Percentiles rank a stretch among this genome's conserved stretches.
phyloP scores from a whole-genome alignment of 2,329 filamentous ascomycete genomes.

The Malbranchea zuffiana region DNA sequence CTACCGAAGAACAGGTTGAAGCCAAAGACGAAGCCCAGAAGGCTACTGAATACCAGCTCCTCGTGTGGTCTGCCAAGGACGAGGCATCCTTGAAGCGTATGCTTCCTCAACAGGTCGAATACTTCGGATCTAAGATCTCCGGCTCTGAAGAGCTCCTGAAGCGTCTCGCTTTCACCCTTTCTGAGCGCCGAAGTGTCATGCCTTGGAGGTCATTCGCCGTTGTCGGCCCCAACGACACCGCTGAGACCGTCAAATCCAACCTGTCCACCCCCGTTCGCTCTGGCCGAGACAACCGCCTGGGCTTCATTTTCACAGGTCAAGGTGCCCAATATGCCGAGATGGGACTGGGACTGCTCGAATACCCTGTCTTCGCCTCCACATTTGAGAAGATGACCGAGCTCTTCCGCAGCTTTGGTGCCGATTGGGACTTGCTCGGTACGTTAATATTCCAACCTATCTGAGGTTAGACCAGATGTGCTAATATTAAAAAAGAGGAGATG shows the following conservation, averaged over 20 bases:
- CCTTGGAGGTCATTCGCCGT: slow-evolving; percentile 8
- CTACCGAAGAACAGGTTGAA: no score
- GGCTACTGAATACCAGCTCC: no score
- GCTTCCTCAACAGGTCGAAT: background rate
- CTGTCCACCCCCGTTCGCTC: background rate
- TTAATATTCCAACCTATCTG: background rate
- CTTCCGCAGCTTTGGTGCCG: slow-evolving; percentile 8
- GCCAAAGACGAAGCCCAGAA: no score
- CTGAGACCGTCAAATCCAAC: background rate
- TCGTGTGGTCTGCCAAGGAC: background rate
- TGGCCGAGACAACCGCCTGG: background rate
- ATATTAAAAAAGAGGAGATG: slow-evolving; percentile 2
- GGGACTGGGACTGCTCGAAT: slow-evolving; percentile 14
- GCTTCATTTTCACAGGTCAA: slow-evolving; percentile 17
- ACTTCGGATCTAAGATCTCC: background rate
- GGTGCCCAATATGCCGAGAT: slow-evolving; percentile 16
- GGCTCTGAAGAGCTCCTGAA: background rate
- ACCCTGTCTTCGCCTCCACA: slow-evolving; percentile 10
- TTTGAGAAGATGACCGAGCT: slow-evolving; percentile 8
- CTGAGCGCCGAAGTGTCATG: slow-evolving; percentile 4
- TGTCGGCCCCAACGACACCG: no score
- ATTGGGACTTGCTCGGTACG: slow-evolving; percentile 11
- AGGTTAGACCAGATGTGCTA: background rate
- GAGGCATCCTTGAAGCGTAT: slow-evolving; percentile 3
- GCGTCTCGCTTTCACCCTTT: slow-evolving; percentile 10